Evolutionary conservation across 768 basidiomycete genomes (phyloP), one percentile per base, ranked within the genome.

Genomic region (Grammothele lineata): DNA sequence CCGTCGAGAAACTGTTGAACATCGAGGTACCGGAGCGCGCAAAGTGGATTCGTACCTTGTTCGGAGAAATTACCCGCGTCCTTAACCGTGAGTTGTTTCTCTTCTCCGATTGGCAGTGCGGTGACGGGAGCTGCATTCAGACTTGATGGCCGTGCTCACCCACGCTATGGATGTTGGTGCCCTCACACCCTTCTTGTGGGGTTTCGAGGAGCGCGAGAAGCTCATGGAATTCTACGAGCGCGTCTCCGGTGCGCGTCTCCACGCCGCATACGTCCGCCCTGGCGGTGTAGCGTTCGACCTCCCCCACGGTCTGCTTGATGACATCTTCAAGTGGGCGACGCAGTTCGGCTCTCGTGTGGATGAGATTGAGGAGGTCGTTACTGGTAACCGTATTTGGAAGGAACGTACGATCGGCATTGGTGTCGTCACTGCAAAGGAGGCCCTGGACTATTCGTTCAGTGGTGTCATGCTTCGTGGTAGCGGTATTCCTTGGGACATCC

Each of bases 211-310:
- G 68, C 92, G 95, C 46, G 95, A 98, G 72, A 99, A 99, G 75
- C 82, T 98, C 54, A 98, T 98, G 95, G 95, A 99, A 64, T 99
- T 98, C 70, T 99, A 99, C 66, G 95, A 99, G 70, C 92, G 95
- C 47, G 95, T 98, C 33, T 97, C 94, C 8, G 95, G 95, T 55
- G 95, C 95, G 4, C 93, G 95, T 45, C 77, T 99, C 60, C 95
- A 99, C 61, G 84, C 92, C 5, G 95, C 95, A n/a, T 99, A 97
- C 65, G 87, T 97, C 39, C 87, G 95, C 51, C 95, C 95, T 1
- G 95, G 95, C 51, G 95, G 95, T 58, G 95, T 99, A 39, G 95
- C 95, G 1, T 98, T 93, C 62, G 95, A 99, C 62, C 75, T 99
- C 37, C 95, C 95, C 10, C 94, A 97, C 56, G 95, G 95, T n/a